Conservation (phyloP, 208 protist genomes). For the Naegleria lovaniensis region DNA sequence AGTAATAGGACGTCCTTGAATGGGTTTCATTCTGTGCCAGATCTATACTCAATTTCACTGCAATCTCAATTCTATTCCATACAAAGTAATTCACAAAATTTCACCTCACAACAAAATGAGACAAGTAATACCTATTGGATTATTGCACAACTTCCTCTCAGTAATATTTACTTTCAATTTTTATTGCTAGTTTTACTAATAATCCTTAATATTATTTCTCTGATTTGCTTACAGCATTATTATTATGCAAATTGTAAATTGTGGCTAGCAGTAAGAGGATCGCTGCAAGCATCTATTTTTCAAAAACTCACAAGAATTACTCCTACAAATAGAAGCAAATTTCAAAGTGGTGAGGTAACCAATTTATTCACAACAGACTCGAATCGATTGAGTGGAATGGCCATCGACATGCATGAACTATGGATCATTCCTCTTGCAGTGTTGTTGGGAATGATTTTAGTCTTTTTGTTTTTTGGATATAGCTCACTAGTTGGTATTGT, state of each 20-base stretch:
- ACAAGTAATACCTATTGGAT: not conserved
- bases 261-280: not conserved
- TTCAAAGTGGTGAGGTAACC: not conserved
- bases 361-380: not conserved
- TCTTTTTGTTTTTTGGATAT: slow-evolving; percentile 57
- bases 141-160: not conserved
- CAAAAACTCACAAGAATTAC: not conserved
- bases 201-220: not conserved
- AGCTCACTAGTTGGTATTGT: slow-evolving; percentile 60
- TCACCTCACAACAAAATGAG: not conserved
- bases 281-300: not conserved
- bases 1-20: not conserved
- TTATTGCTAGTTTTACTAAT: not conserved
- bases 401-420: slow-evolving; percentile 51
- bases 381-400: not conserved
- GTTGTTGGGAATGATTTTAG: slow-evolving; percentile 47
- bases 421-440: slow-evolving; percentile 61
- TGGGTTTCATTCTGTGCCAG: too few species aligned
- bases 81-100: not conserved
- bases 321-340: not conserved
- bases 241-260: not conserved
- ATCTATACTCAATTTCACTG: too few species aligned
- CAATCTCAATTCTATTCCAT: not conserved
- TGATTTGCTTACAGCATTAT: not conserved
- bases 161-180: not conserved